Percentiles rank a stretch among this genome's conserved stretches.
These are phyloP conservation scores for Gnaphalium uliginosum DNA, from an alignment of 129 eudicot species.

Conservation along the genomic window DNA sequence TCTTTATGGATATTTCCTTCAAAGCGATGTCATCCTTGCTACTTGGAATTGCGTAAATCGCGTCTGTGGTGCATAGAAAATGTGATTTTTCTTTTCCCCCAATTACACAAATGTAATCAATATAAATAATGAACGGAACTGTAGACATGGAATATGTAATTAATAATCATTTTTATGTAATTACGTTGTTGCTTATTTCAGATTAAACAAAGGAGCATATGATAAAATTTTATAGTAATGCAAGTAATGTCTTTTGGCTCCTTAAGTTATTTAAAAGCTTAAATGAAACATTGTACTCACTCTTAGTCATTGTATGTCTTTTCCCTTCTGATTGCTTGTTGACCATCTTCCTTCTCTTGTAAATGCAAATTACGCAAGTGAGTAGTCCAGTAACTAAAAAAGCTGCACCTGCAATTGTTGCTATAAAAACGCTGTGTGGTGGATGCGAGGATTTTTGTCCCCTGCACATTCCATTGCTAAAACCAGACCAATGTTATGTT, in stretches of 20 bases:
- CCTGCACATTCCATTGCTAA: constrained; percentile 62
- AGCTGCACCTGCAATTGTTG: constrained; percentile 47
- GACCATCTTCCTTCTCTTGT: constrained; percentile 42
- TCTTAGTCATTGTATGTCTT: constrained; percentile 55
- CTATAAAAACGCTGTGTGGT: constrained; percentile 39
- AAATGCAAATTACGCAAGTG: constrained; percentile 42
- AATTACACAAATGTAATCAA: too few relatives aligned
- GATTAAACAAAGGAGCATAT: background rate
- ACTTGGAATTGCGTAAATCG: constrained; percentile 66
- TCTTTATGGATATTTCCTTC: constrained; percentile 60
- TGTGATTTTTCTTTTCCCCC: too few relatives aligned
- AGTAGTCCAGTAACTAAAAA: constrained; percentile 40
- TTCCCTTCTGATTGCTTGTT: constrained; percentile 34
- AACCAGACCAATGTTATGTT: constrained; percentile 16
- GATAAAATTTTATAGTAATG: background rate
- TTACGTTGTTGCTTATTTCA: background rate
- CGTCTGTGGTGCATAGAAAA: constrained; percentile 52
- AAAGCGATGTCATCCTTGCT: constrained; percentile 49
- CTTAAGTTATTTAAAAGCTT: background rate
- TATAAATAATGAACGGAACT: too few relatives aligned
- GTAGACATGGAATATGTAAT: too few relatives aligned
- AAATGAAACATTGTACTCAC: constrained; percentile 39
- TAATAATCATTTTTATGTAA: too few relatives aligned
- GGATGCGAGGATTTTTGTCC: constrained; percentile 39
- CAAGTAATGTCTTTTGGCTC: background rate